These are phyloP conservation scores for barley (Hordeum vulgare) DNA, from an alignment of 176 grass and related monocot genomes.

Conservation along the genomic window DNA sequence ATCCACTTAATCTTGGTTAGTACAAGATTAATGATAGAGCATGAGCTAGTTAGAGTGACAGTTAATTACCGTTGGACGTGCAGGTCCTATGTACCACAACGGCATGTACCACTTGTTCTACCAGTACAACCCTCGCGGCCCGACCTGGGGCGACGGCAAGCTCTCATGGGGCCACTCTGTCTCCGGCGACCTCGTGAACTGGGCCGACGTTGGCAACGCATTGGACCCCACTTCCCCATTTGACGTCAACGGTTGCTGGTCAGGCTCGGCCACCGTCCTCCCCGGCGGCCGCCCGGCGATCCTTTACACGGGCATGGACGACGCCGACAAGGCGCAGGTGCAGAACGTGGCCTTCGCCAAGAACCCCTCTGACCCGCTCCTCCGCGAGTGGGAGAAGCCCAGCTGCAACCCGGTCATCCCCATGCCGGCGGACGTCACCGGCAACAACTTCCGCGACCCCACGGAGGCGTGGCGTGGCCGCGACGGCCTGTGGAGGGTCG, in stretches of 20 bases:
- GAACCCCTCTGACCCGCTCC: slow-evolving; percentile 42
- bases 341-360: slow-evolving; percentile 69
- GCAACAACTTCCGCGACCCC: slow-evolving; percentile 56
- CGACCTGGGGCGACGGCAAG: slow-evolving; percentile 65
- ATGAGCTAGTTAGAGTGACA: background rate
- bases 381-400: slow-evolving; percentile 59
- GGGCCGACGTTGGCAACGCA: slow-evolving; percentile 37
- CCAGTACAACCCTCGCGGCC: slow-evolving; percentile 69
- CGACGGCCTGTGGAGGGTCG: slow-evolving; percentile 57
- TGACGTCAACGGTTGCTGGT: slow-evolving; percentile 66
- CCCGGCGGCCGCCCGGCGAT: slow-evolving; percentile 40
- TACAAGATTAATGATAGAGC: no score
- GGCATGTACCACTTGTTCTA: slow-evolving; percentile 84
- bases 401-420: slow-evolving; percentile 61
- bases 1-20: no score
- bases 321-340: slow-evolving; percentile 15
- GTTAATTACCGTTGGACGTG: background rate
- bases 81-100: slow-evolving; percentile 77
- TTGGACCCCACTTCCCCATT: slow-evolving; percentile 46
- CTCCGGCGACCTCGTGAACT: slow-evolving; percentile 74
- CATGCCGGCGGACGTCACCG: slow-evolving; percentile 20
- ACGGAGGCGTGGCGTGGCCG: slow-evolving; percentile 62
- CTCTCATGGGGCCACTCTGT: slow-evolving; percentile 77
- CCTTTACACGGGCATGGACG: slow-evolving; percentile 64
- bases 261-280: slow-evolving; percentile 69